These are phyloP conservation scores for Quercus tomentella DNA, from an alignment of 331 rosid species.

Conservation along the genomic window DNA sequence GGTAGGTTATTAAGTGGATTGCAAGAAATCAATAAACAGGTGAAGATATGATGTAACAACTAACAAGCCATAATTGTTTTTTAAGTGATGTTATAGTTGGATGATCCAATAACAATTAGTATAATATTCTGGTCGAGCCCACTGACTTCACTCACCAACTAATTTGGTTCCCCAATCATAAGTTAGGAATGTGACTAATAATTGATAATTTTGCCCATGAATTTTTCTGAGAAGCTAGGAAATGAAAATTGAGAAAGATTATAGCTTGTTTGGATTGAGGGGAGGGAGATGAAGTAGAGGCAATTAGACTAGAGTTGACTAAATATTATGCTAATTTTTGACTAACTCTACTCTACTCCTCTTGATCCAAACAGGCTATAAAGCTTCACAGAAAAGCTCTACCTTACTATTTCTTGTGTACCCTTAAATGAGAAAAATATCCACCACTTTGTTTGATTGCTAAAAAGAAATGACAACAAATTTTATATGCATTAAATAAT, in stretches of 20 bases:
- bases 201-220: neutral
- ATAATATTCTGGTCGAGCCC: neutral
- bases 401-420: too few relatives aligned
- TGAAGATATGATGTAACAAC: neutral
- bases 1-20: neutral
- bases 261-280: too few relatives aligned
- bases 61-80: neutral
- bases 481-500: too few relatives aligned
- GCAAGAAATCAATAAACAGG: neutral
- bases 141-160: neutral
- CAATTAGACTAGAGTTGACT: too few relatives aligned
- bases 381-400: too few relatives aligned
- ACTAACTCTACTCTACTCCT: too few relatives aligned
- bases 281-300: fast-evolving
- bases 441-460: too few relatives aligned
- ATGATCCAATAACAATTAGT: neutral
- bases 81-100: neutral
- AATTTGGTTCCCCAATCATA: neutral
- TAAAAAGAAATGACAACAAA: too few relatives aligned
- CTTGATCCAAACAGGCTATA: too few relatives aligned
- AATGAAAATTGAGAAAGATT: too few relatives aligned
- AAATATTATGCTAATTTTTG: fast-evolving
- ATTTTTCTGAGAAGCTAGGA: too few relatives aligned
- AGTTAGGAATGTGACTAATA: neutral
- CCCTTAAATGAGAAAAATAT: too few relatives aligned